phyloP scores from a whole-genome alignment of 2,329 filamentous ascomycete species.

The Teratosphaeria nubilosa region DNA sequence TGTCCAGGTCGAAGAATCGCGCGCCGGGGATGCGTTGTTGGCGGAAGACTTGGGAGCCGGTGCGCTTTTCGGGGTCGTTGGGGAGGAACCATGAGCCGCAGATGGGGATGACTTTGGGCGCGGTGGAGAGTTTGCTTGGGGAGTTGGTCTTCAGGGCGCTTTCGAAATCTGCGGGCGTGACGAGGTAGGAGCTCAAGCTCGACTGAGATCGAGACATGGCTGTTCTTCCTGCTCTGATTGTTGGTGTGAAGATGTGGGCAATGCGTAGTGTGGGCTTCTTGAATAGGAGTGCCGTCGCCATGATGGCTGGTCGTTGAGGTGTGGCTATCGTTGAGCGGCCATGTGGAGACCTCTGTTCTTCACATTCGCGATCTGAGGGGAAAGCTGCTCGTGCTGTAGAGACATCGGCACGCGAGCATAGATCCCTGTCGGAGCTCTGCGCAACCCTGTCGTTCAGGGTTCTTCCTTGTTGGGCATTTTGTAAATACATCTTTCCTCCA shows the following conservation, averaged over 20 bases:
- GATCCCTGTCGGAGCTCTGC: background rate
- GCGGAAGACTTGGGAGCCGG: slow-evolving; percentile 70
- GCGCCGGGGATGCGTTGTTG: slow-evolving; percentile 77
- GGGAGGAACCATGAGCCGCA: slow-evolving; percentile 96
- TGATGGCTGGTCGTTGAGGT: background rate
- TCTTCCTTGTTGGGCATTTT: background rate
- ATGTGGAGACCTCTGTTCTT: background rate
- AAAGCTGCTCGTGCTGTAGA: background rate
- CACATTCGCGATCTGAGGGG: background rate
- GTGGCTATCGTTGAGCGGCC: background rate
- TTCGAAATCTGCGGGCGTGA: slow-evolving; percentile 72
- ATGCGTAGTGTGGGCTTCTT: slow-evolving; percentile 1
- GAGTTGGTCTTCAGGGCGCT: slow-evolving; percentile 76
- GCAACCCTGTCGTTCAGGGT: slow-evolving; percentile 1
- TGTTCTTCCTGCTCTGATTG: slow-evolving; percentile 7
- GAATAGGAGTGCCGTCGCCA: slow-evolving; percentile 10
- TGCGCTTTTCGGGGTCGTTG: slow-evolving; percentile 66
- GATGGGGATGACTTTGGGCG: slow-evolving; percentile 75
- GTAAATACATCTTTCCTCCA: background rate
- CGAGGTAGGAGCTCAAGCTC: slow-evolving; percentile 68
- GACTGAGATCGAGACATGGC: slow-evolving; percentile 26
- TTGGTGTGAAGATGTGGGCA: slow-evolving; percentile 9
- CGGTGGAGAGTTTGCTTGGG: slow-evolving; percentile 65
- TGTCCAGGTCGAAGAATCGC: slow-evolving; percentile 94
- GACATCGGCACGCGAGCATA: background rate